These are phyloP conservation scores for Geotrichum cucujoidarum DNA, from an alignment of 1,139 yeast species.

Conservation along the genomic window DNA sequence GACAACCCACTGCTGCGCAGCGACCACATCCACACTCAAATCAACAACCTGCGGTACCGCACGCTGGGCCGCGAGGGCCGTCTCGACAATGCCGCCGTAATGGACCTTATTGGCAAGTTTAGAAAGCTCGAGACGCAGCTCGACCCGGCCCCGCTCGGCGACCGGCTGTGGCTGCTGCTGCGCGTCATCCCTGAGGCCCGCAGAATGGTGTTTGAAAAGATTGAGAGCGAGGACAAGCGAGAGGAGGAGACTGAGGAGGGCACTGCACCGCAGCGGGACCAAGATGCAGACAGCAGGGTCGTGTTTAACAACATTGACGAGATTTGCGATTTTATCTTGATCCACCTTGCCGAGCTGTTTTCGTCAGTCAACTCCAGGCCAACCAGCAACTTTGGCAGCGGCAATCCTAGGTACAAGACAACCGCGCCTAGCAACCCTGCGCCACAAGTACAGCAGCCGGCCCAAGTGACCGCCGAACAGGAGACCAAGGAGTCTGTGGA, in stretches of 20 bases:
- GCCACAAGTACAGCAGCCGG: neutral
- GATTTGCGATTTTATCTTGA: slow-evolving; percentile 18
- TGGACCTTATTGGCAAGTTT: slow-evolving; percentile 16
- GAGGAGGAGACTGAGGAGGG: neutral
- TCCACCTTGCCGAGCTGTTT: slow-evolving; percentile 18
- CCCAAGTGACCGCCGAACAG: neutral
- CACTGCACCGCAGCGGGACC: neutral
- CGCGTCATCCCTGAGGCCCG: slow-evolving; percentile 21
- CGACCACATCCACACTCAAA: slow-evolving; percentile 15
- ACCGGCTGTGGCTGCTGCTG: slow-evolving; percentile 20
- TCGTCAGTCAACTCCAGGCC: neutral
- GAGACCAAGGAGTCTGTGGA: neutral
- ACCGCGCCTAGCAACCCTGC: neutral
- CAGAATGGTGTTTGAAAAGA: slow-evolving; percentile 12
- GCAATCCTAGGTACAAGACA: neutral
- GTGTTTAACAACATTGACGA: slow-evolving; percentile 19
- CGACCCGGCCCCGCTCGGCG: slow-evolving; percentile 24
- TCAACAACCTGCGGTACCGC: neutral
- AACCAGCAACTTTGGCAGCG: neutral
- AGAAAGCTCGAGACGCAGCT: slow-evolving; percentile 21
- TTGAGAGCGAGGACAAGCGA: neutral
- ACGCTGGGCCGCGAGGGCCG: neutral
- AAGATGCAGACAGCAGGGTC: neutral
- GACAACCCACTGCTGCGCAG: slow-evolving; percentile 23
- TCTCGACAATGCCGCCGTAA: slow-evolving; percentile 11